phyloP scores from a whole-genome alignment of 1,284 basidiomycete species.

The Ceratobasidium sp. region DNA sequence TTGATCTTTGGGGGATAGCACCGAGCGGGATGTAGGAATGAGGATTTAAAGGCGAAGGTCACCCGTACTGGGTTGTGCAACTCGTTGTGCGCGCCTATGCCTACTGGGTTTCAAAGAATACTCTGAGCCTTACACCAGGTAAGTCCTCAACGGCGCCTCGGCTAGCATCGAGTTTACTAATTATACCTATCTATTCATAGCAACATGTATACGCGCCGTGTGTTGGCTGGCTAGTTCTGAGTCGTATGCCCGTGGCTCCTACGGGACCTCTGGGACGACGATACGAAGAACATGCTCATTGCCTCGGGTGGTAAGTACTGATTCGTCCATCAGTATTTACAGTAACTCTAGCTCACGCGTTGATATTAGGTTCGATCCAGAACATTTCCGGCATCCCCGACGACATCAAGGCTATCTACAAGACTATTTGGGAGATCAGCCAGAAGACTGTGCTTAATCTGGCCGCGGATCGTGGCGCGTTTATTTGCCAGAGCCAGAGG shows the following conservation, averaged over 20 bases:
- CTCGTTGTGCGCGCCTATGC: slow-evolving; percentile 98
- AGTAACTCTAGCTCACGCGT: too few species aligned
- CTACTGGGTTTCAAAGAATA: slow-evolving; percentile 99
- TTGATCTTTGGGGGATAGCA: slow-evolving; percentile 94
- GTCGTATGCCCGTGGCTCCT: slow-evolving; percentile 99
- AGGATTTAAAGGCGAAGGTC: slow-evolving; percentile 88
- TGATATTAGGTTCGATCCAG: slow-evolving; percentile 80
- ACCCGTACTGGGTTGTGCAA: slow-evolving; percentile 90
- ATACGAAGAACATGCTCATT: slow-evolving; percentile 99
- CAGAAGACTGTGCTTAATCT: slow-evolving; percentile 99
- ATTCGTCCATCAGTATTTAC: too few species aligned
- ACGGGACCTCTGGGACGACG: slow-evolving; percentile 97
- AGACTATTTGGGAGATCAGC: slow-evolving; percentile 99
- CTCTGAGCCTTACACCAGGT: slow-evolving; percentile 97
- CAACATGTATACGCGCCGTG: slow-evolving; percentile 99
- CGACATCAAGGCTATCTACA: slow-evolving; percentile 96
- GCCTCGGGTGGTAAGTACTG: slow-evolving; percentile 85
- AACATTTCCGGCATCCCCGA: slow-evolving; percentile 89
- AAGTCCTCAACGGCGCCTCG: slow-evolving; percentile 49
- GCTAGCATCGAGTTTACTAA: background rate
- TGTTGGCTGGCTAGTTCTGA: slow-evolving; percentile 99
- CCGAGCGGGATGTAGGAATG: slow-evolving; percentile 98
- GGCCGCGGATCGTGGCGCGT: slow-evolving; percentile 97
- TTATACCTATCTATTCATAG: slow-evolving; percentile 63
- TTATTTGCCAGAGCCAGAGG: slow-evolving; percentile 94